Conservation (phyloP, 1,284 basidiomycete genomes). For the Phaffia rhodozyma region DNA sequence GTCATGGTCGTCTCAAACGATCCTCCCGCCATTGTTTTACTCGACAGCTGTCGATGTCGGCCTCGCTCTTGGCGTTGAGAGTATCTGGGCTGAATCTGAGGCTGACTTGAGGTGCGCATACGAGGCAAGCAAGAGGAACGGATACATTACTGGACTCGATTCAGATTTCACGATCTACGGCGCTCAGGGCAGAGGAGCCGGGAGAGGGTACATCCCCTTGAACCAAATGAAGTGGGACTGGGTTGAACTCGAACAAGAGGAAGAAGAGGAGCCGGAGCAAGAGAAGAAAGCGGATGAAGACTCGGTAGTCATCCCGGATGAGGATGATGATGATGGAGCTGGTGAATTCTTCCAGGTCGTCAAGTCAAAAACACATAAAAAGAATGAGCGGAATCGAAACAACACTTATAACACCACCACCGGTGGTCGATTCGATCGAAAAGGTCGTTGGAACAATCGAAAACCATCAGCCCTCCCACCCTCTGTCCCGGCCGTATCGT, state of each 20-base stretch:
- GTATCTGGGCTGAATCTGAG: slow-evolving; percentile 62
- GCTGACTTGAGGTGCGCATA: slow-evolving; percentile 76
- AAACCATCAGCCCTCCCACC: slow-evolving; percentile 47
- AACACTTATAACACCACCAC: slow-evolving; percentile 26
- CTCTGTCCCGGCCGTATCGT: slow-evolving; percentile 38
- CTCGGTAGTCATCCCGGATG: slow-evolving; percentile 23
- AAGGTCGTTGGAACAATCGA: slow-evolving; percentile 11
- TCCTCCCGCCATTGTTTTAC: slow-evolving; percentile 61
- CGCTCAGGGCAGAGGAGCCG: slow-evolving; percentile 36
- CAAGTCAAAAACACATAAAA: slow-evolving; percentile 10
- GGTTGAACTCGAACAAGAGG: slow-evolving; percentile 14
- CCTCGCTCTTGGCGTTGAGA: slow-evolving; percentile 35
- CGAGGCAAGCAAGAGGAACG: slow-evolving; percentile 58
- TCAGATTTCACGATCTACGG: slow-evolving; percentile 72
- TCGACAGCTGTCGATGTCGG: slow-evolving; percentile 53
- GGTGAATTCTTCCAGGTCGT: slow-evolving; percentile 45
- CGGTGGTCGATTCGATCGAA: too few species aligned
- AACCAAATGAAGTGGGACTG: slow-evolving; percentile 62
- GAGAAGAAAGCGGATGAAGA: slow-evolving; percentile 29
- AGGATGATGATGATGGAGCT: slow-evolving; percentile 26
- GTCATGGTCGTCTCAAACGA: slow-evolving; percentile 57
- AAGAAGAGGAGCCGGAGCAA: slow-evolving; percentile 27
- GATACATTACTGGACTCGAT: slow-evolving; percentile 64
- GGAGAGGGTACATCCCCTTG: slow-evolving; percentile 60
- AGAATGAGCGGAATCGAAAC: neutral